Evolutionary conservation across 768 basidiomycete species (phyloP).

Genomic region (Tricholomella constricta): DNA sequence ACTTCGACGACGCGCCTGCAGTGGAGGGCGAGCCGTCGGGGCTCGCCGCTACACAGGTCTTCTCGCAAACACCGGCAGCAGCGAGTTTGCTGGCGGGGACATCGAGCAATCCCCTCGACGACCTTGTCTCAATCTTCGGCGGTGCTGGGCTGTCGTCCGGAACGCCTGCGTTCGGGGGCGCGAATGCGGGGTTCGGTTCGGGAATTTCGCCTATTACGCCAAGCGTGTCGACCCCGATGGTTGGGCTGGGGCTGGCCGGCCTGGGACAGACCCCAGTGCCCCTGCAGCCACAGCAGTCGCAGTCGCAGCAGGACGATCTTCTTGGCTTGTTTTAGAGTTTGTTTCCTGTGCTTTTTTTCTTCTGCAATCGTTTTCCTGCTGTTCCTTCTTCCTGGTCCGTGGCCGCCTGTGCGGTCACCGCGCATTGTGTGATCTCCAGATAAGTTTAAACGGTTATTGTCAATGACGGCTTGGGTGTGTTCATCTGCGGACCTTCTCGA

Average conservation of each 20-base stretch:
- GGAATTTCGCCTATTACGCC: conserved; percentile 34
- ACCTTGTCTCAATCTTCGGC: conserved; percentile 92
- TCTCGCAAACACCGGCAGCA: conserved; percentile 71
- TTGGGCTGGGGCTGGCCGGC: conserved; percentile 12
- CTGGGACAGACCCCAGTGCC: conserved; percentile 17
- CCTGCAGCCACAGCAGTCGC: conserved; percentile 24
- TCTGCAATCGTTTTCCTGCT: conserved; percentile 1
- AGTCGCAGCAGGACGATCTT: conserved; percentile 48
- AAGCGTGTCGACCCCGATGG: conserved; percentile 22
- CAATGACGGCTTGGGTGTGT: too few species aligned
- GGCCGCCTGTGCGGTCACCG: not conserved
- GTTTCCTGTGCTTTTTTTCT: conserved; percentile 3
- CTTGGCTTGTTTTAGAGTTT: conserved; percentile 50
- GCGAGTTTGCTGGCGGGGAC: conserved; percentile 76
- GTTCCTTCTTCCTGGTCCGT: not conserved
- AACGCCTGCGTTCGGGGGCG: conserved; percentile 24
- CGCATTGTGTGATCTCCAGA: not conserved
- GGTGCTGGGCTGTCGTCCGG: conserved; percentile 29
- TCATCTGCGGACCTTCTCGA: too few species aligned
- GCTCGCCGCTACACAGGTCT: conserved; percentile 74
- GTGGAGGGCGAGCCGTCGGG: conserved; percentile 69
- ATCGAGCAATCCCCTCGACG: conserved; percentile 88
- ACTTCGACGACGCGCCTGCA: conserved; percentile 79
- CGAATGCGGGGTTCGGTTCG: conserved; percentile 21
- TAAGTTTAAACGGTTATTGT: not conserved